Conservation (phyloP, 306 rosid species). For the Ormosia emarginata region DNA sequence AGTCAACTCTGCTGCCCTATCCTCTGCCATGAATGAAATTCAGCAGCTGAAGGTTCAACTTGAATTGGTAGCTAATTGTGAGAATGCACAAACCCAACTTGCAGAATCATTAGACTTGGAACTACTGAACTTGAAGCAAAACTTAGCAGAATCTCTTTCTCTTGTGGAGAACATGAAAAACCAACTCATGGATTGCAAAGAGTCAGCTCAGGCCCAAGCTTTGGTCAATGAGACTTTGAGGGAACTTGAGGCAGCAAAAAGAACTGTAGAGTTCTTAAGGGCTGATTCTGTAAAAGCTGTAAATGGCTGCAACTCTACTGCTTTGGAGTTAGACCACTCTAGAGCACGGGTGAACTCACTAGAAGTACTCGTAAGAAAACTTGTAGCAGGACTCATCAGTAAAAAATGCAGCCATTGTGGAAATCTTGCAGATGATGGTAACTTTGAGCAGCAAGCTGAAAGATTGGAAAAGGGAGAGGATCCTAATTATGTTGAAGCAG, state of each 20-base stretch:
- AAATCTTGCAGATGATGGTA: conserved; percentile 9
- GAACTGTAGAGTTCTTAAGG: conserved; percentile 59
- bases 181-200: conserved; percentile 47
- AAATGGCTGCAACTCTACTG: conserved; percentile 41
- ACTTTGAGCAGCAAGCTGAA: conserved; percentile 23
- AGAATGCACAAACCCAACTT: conserved; percentile 46
- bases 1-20: conserved; percentile 44
- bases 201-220: conserved; percentile 58
- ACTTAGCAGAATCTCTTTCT: conserved; percentile 61
- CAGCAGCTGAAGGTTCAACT: conserved; percentile 66
- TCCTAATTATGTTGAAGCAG: conserved; percentile 32
- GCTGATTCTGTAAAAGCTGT: conserved; percentile 52
- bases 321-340: conserved; percentile 58
- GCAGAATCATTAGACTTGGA: conserved; percentile 48
- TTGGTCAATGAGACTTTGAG: conserved; percentile 61
- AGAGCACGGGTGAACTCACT: conserved; percentile 44
- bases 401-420: conserved; percentile 14
- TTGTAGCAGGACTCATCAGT: conserved; percentile 26
- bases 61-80: conserved; percentile 54
- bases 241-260: conserved; percentile 78
- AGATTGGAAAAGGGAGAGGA: conserved; percentile 1
- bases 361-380: conserved; percentile 56
- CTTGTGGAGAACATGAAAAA: conserved; percentile 59
- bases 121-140: conserved; percentile 52
- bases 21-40: conserved; percentile 56